phyloP scores from a whole-genome alignment of 2,329 filamentous ascomycete genomes.

The Chalaropsis thielavioides region DNA sequence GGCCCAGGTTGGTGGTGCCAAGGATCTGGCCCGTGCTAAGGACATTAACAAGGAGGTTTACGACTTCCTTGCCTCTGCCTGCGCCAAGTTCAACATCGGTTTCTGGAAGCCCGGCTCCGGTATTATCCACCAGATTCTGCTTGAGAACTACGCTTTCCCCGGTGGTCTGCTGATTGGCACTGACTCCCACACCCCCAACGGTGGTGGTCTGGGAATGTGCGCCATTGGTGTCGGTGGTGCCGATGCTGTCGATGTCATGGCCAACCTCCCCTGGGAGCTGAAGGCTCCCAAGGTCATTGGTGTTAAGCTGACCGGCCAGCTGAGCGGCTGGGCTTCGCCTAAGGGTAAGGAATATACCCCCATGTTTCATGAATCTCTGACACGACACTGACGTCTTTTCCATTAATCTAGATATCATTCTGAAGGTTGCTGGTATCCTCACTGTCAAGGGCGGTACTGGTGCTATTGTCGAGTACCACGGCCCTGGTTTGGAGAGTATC shows the following conservation, averaged over 20 bases:
- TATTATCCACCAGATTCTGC: constrained; percentile 97
- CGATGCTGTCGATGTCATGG: constrained; percentile 97
- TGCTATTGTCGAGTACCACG: constrained; percentile 66
- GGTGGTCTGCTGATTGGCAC: constrained; percentile 96
- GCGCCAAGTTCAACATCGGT: constrained; percentile 99
- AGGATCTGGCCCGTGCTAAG: constrained; percentile 84
- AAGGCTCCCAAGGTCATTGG: constrained; percentile 97
- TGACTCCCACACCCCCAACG: constrained; percentile 95
- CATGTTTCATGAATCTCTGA: constrained; percentile 15
- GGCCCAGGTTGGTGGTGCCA: constrained; percentile 79
- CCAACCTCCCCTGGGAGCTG: constrained; percentile 90
- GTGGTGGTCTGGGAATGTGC: constrained; percentile 85
- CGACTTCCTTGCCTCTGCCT: constrained; percentile 85
- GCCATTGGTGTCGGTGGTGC: constrained; percentile 96
- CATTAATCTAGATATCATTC: constrained; percentile 56
- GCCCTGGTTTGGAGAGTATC: constrained; percentile 52
- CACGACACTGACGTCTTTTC: constrained; percentile 24
- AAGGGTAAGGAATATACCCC: constrained; percentile 35
- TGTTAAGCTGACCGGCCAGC: constrained; percentile 78
- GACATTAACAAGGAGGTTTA: constrained; percentile 99
- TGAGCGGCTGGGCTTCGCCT: constrained; percentile 83
- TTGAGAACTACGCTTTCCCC: constrained; percentile 99
- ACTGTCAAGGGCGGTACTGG: constrained; percentile 98
- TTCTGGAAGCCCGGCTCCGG: constrained; percentile 98
- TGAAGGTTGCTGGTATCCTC: constrained; percentile 91